Evolutionary conservation across 352 stramenopile species (phyloP).

Genomic region (Globisporangium okanoganense): DNA sequence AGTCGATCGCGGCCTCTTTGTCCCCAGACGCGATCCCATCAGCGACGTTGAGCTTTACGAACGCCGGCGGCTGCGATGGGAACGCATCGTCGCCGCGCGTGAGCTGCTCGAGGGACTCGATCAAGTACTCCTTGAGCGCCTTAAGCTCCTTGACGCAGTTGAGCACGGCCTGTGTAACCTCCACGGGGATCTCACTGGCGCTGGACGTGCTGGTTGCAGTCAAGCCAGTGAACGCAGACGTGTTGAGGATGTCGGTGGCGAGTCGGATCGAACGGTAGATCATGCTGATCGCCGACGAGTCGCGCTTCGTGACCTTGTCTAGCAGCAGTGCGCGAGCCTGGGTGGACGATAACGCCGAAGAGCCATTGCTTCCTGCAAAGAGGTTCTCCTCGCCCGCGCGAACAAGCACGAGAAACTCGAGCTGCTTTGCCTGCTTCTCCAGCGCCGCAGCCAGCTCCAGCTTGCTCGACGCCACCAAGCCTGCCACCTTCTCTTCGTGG

Average conservation of each 20-base stretch:
- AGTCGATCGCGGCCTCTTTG: constrained; percentile 50
- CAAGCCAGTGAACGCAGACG: constrained; percentile 21
- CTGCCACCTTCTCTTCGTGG: not conserved
- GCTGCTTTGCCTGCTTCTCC: constrained; percentile 40
- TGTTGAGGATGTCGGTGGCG: constrained; percentile 61
- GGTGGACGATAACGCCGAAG: constrained; percentile 6
- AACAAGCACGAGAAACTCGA: constrained; percentile 35
- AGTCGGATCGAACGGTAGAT: constrained; percentile 72
- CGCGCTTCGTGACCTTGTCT: constrained; percentile 49
- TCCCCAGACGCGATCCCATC: constrained; percentile 23
- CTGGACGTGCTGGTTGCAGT: not conserved
- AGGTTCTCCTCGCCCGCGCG: constrained; percentile 10
- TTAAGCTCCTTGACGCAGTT: constrained; percentile 72
- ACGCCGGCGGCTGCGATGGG: constrained; percentile 13
- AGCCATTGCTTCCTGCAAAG: not conserved
- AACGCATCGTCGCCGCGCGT: constrained; percentile 23
- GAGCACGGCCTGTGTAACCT: constrained; percentile 56
- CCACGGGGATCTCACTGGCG: constrained; percentile 38
- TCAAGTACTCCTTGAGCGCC: constrained; percentile 59
- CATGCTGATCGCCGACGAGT: constrained; percentile 50
- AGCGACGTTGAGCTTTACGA: constrained; percentile 14
- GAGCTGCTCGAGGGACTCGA: constrained; percentile 53
- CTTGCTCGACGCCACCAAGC: constrained; percentile 7
- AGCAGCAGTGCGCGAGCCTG: constrained; percentile 33
- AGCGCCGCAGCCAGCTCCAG: constrained; percentile 22